Percentiles rank a stretch among this genome's conserved stretches.
phyloP scores from a whole-genome alignment of 352 stramenopile genomes.

The Globisporangium acanthophoron region DNA sequence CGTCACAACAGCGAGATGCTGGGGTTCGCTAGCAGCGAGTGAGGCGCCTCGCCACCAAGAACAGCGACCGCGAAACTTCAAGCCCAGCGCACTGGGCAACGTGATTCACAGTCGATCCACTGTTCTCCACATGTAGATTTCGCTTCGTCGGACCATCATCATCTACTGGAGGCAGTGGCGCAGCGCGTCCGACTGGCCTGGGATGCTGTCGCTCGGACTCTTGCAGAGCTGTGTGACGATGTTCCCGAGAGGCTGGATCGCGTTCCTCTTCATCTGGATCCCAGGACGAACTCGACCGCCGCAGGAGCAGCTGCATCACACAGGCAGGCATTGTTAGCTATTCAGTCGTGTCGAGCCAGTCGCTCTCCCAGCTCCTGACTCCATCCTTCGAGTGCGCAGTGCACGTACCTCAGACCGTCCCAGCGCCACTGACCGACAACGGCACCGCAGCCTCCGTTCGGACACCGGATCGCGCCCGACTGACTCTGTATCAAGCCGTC shows the following conservation, averaged over 20 bases:
- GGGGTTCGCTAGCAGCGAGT: slow-evolving; percentile 15
- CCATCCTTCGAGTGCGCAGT: too few relatives aligned
- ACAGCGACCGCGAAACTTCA: neutral
- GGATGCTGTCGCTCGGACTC: neutral
- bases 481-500: slow-evolving; percentile 13
- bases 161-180: slow-evolving; percentile 6
- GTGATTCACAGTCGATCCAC: neutral
- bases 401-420: slow-evolving; percentile 34
- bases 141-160: neutral
- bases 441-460: slow-evolving; percentile 26
- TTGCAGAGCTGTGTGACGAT: slow-evolving; percentile 22
- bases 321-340: neutral
- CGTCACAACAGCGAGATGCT: slow-evolving; percentile 38
- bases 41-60: neutral
- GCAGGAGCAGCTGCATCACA: slow-evolving; percentile 25
- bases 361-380: neutral
- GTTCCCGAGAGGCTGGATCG: slow-evolving; percentile 45
- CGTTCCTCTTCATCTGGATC: slow-evolving; percentile 45
- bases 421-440: slow-evolving; percentile 50
- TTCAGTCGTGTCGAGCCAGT: neutral
- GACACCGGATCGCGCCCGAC: slow-evolving; percentile 35
- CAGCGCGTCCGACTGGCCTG: slow-evolving; percentile 1
- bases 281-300: slow-evolving; percentile 31
- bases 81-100: too few relatives aligned
- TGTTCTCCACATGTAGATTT: slow-evolving; percentile 1